A percentile compares a stretch with the other conserved stretches of the same genome.
phyloP scores from a whole-genome alignment of 1,284 basidiomycete genomes.

The Boletus holoroseus region DNA sequence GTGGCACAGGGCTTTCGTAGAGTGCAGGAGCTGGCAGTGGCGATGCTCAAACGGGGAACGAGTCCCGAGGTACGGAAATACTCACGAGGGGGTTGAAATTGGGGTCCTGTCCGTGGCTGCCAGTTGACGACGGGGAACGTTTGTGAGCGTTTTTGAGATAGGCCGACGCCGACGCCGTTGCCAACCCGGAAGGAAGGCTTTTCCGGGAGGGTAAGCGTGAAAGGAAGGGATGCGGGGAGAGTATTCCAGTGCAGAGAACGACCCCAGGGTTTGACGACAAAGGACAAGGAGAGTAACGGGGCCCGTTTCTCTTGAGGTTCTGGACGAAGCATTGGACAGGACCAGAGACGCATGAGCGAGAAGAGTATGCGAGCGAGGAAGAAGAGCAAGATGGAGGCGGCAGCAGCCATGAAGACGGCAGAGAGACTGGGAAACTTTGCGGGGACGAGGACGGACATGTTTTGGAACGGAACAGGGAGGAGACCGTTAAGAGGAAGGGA shows the following conservation, averaged over 20 bases:
- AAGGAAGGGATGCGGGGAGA: constrained; percentile 29
- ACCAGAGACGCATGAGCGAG: constrained; percentile 28
- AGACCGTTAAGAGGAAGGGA: constrained; percentile 15
- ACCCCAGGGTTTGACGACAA: constrained; percentile 14
- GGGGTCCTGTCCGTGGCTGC: constrained; percentile 24
- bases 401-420: constrained; percentile 31
- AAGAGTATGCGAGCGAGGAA: constrained; percentile 32
- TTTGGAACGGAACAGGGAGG: not conserved
- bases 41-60: not conserved
- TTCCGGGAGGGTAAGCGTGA: constrained; percentile 22
- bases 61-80: not conserved
- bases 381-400: constrained; percentile 26
- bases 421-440: constrained; percentile 31
- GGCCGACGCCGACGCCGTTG: constrained; percentile 1
- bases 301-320: constrained; percentile 18
- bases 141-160: constrained; percentile 13
- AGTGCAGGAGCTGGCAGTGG: constrained; percentile 26
- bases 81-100: constrained; percentile 33
- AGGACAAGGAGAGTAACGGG: constrained; percentile 1
- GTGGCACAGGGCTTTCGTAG: constrained; percentile 32
- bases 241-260: constrained; percentile 24
- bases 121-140: constrained; percentile 21
- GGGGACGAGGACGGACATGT: constrained; percentile 32
- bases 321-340: constrained; percentile 16
- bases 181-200: constrained; percentile 17